Evolutionary conservation across 2,329 filamentous ascomycete genomes (phyloP).

Genomic region (Cytospora chrysosperma): DNA sequence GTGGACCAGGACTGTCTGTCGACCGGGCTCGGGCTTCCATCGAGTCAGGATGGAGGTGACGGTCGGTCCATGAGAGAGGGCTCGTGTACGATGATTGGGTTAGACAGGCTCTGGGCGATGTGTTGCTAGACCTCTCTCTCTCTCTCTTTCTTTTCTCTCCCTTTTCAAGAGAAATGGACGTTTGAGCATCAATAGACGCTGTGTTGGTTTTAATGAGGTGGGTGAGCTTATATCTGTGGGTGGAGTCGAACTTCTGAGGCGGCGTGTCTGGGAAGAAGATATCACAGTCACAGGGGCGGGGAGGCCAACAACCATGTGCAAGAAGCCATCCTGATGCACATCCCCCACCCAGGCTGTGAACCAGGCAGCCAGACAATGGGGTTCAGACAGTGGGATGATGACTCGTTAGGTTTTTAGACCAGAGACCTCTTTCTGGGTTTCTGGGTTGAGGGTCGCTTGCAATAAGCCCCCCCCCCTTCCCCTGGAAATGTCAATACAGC

Average conservation of each 20-base stretch:
- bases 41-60: neutral
- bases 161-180: neutral
- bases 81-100: neutral
- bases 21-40: neutral
- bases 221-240: neutral
- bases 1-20: neutral
- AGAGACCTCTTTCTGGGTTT: neutral
- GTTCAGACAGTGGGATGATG: neutral
- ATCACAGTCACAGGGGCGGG: neutral
- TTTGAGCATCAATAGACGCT: neutral
- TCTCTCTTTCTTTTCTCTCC: neutral
- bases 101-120: neutral
- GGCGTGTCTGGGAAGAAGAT: neutral
- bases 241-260: neutral
- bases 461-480: too few species aligned
- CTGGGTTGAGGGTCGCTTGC: neutral
- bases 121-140: neutral
- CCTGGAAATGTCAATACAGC: neutral
- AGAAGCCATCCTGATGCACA: neutral
- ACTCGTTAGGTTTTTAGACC: too few species aligned
- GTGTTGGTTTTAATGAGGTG: neutral
- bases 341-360: too few species aligned
- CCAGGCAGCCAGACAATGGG: neutral
- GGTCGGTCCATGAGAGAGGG: neutral
- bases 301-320: neutral